Percentiles rank a stretch among this genome's conserved stretches.
phyloP scores from a whole-genome alignment of 495 filamentous ascomycete species.

The Gamarada debralockiae region DNA sequence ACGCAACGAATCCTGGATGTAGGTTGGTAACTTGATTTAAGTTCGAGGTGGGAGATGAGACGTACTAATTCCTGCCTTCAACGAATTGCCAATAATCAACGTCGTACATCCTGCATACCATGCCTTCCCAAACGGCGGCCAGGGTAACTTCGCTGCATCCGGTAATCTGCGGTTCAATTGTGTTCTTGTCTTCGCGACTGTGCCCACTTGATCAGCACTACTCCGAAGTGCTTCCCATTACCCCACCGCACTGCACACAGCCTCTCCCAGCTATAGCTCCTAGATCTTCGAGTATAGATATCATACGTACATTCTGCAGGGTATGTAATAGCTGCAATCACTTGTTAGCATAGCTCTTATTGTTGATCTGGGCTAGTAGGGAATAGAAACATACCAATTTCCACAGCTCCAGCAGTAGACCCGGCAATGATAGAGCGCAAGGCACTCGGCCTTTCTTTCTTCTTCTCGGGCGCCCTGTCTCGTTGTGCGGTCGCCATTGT shows the following conservation, averaged over 20 bases:
- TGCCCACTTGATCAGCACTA: slow-evolving; percentile 4
- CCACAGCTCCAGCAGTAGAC: slow-evolving; percentile 85
- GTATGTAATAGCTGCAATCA: slow-evolving; percentile 78
- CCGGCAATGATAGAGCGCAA: slow-evolving; percentile 86
- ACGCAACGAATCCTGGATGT: slow-evolving; percentile 97
- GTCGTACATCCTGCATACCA: slow-evolving; percentile 99
- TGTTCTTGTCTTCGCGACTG: slow-evolving; percentile 90
- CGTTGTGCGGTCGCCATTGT: slow-evolving; percentile 18
- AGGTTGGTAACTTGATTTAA: background rate
- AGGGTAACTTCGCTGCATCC: slow-evolving; percentile 83
- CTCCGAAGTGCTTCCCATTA: background rate
- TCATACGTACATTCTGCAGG: slow-evolving; percentile 79
- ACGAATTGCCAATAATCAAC: slow-evolving; percentile 90
- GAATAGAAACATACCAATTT: slow-evolving; percentile 63
- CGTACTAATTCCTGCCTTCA: slow-evolving; percentile 92
- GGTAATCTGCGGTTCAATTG: slow-evolving; percentile 87
- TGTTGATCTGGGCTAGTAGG: background rate
- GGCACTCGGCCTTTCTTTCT: slow-evolving; percentile 63
- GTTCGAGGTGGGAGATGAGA: slow-evolving; percentile 1
- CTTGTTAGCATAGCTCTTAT: background rate
- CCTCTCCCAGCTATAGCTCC: background rate
- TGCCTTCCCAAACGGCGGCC: slow-evolving; percentile 87
- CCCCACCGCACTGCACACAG: background rate
- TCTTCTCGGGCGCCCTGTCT: slow-evolving; percentile 14
- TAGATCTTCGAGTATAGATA: background rate